phyloP scores from a whole-genome alignment of 2,329 filamentous ascomycete genomes.

The Golovinomyces cichoracearum region DNA sequence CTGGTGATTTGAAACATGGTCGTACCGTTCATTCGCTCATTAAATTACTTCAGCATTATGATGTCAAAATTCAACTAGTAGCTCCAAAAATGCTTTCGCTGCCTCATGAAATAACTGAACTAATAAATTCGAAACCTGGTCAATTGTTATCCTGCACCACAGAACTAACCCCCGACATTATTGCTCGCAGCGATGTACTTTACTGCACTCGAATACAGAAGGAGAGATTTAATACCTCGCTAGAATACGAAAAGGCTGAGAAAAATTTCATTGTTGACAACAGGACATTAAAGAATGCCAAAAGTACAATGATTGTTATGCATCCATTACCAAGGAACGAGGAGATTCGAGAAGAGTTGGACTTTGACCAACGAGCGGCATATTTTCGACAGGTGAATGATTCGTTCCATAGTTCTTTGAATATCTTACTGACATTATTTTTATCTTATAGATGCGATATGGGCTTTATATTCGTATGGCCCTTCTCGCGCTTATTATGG shows the following conservation, averaged over 20 bases:
- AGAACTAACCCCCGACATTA: constrained; percentile 60
- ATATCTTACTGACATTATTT: background rate
- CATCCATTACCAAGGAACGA: constrained; percentile 84
- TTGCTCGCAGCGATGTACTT: constrained; percentile 67
- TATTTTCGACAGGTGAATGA: constrained; percentile 93
- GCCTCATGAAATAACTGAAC: constrained; percentile 45
- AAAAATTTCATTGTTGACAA: constrained; percentile 77
- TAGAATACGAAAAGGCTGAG: constrained; percentile 69
- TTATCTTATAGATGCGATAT: constrained; percentile 62
- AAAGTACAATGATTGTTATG: constrained; percentile 80
- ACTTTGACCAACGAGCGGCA: constrained; percentile 86
- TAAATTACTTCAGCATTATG: constrained; percentile 84
- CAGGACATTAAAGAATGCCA: constrained; percentile 66
- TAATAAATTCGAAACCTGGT: constrained; percentile 40
- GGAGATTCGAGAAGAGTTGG: constrained; percentile 85
- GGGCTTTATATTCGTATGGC: constrained; percentile 97
- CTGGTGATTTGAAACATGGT: constrained; percentile 78
- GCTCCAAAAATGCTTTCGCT: constrained; percentile 55
- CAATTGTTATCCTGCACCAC: constrained; percentile 55
- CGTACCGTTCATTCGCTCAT: constrained; percentile 86
- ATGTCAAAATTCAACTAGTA: constrained; percentile 79
- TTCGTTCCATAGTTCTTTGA: background rate
- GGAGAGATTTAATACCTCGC: constrained; percentile 65
- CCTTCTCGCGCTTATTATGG: constrained; percentile 78
- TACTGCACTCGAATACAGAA: constrained; percentile 96